phyloP scores from a whole-genome alignment of 2,329 filamentous ascomycete species.

The Aspergillus sp. region DNA sequence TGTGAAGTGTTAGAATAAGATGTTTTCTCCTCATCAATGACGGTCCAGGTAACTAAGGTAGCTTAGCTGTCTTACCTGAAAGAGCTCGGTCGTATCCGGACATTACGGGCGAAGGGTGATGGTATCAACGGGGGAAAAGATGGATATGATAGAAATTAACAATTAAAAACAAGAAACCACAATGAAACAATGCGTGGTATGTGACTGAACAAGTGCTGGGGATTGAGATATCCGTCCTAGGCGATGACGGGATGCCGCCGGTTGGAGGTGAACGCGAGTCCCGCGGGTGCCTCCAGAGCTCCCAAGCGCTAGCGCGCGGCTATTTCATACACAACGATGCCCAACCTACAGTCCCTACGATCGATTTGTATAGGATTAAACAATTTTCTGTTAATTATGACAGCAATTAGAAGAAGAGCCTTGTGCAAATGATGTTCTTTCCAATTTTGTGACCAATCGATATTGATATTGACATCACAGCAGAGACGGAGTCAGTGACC shows the following conservation, averaged over 20 bases:
- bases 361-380: too few species aligned
- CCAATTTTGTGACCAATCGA: too few species aligned
- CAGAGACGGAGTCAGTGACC: too few species aligned
- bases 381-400: too few species aligned
- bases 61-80: conserved; percentile 66
- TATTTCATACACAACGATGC: conserved; percentile 3
- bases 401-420: too few species aligned
- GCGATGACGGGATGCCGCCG: conserved; percentile 16
- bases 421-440: too few species aligned
- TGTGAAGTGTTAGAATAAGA: conserved; percentile 45
- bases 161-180: conserved; percentile 2
- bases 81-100: conserved; percentile 99
- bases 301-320: conserved; percentile 20
- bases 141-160: conserved; percentile 2
- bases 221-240: conserved; percentile 7
- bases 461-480: too few species aligned
- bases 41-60: conserved; percentile 23
- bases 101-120: conserved; percentile 41
- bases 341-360: too few species aligned
- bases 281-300: conserved; percentile 23
- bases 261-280: conserved; percentile 19
- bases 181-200: neutral
- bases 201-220: conserved; percentile 6
- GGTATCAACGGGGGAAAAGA: neutral
- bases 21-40: conserved; percentile 12